Base-by-base conservation (phyloP, 2,329 filamentous ascomycete species). In the Fusarium vanettenii region DNA sequence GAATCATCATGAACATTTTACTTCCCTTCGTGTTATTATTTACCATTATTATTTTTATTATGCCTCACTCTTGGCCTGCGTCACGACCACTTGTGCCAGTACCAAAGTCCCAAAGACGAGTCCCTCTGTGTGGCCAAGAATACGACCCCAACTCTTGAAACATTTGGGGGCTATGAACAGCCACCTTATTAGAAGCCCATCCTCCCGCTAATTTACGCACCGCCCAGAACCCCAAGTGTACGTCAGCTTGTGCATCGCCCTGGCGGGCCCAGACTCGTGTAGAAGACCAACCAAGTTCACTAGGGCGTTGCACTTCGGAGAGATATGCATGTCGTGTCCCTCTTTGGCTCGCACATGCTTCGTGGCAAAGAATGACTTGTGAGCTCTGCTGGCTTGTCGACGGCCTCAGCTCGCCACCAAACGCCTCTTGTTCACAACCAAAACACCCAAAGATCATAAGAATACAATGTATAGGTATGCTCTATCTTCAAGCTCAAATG, bases 181-280 rank as follows among this genome's bases (percentile, higher is more conserved):
- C 25, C 64, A 72, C 74, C 60, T 66, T 69, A 74, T 74, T 27
- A n/a, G 11, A 29, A 31, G 59, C 43, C 39, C 14, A 35, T 59
- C 48, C 25, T 52, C 27, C 27, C 29, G 18, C 25, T 52, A 31
- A 52, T 31, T 27, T 29, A 55, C 43, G 22, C 43, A 27, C 22
- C 22, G 43, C 43, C 43, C 22, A 18, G 43, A 48, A 45, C 8
- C 14, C 22, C 43, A 27, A 52, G 48, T 52, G 25, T 52, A 14
- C 48, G 48, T 55, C 48, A 55, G 48, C n/a, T 60, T 39, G 39
- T 29, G 22, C 25, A 16, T 55, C 60, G 52, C 39, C 43, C 18
- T 20, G 10, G 6, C 27, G n/a, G 48, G 48, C 27, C 48, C 11
- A 55, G 48, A 55, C 11, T 55, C 48, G n/a, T 57, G 55, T 25